These are phyloP conservation scores for Geotrichum ghanense DNA, from an alignment of 805 yeast species.

Conservation along the genomic window DNA sequence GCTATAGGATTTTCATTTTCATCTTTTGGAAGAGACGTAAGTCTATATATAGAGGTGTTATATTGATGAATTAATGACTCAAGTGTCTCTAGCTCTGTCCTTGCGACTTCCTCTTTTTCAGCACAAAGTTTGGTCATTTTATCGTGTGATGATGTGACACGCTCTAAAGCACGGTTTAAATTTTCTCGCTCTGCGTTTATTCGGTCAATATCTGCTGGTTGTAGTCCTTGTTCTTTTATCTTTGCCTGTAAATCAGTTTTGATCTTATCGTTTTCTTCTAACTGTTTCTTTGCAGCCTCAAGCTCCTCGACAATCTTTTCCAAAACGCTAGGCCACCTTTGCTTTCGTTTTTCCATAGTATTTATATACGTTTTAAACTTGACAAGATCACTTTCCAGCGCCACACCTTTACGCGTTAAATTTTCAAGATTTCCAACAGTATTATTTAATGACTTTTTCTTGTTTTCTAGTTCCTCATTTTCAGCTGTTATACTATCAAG, in stretches of 20 bases:
- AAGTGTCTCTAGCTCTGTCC: slow-evolving; percentile 38
- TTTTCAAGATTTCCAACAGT: slow-evolving; percentile 38
- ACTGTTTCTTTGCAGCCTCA: slow-evolving; percentile 31
- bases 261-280: slow-evolving; percentile 29
- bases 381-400: slow-evolving; percentile 56
- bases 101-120: slow-evolving; percentile 40
- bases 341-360: slow-evolving; percentile 50
- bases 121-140: slow-evolving; percentile 36
- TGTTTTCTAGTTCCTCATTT: slow-evolving; percentile 30
- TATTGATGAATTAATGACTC: slow-evolving; percentile 44
- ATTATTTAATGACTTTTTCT: slow-evolving; percentile 32
- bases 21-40: slow-evolving; percentile 25
- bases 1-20: slow-evolving; percentile 9
- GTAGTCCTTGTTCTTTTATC: slow-evolving; percentile 44
- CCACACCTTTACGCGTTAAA: slow-evolving; percentile 45
- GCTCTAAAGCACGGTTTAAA: slow-evolving; percentile 43
- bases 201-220: slow-evolving; percentile 51
- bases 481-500: slow-evolving; percentile 31
- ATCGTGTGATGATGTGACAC: slow-evolving; percentile 32
- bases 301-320: slow-evolving; percentile 49
- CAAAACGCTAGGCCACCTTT: slow-evolving; percentile 51
- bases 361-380: slow-evolving; percentile 65
- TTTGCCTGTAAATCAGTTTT: slow-evolving; percentile 32
- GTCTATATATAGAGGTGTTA: slow-evolving; percentile 41
- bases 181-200: slow-evolving; percentile 52